These are phyloP conservation scores for Coriaria nepalensis DNA, from an alignment of 306 rosid genomes.

Conservation along the genomic window DNA sequence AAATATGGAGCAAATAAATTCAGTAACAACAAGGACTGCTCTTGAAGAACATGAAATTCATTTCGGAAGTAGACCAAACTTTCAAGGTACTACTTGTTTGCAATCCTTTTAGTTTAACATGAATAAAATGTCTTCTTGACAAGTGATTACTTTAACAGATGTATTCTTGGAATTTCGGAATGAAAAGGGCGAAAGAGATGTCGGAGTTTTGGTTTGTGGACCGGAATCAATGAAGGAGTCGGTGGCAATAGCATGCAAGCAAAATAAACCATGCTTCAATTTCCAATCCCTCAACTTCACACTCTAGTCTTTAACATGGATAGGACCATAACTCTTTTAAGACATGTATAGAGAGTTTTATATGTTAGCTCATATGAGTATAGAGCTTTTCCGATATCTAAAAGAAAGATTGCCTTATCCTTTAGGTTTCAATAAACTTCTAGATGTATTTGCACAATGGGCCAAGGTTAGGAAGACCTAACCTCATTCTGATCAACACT, in stretches of 20 bases:
- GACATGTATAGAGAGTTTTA: too few relatives aligned
- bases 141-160: conserved; percentile 28
- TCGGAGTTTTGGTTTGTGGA: conserved; percentile 73
- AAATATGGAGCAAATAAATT: conserved; percentile 23
- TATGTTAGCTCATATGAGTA: too few relatives aligned
- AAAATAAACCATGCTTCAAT: conserved; percentile 26
- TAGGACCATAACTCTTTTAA: background rate
- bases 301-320: conserved; percentile 22
- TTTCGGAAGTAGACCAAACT: conserved; percentile 66
- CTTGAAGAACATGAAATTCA: conserved; percentile 67
- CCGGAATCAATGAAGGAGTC: conserved; percentile 71
- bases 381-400: too few relatives aligned
- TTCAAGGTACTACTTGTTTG: conserved; percentile 36
- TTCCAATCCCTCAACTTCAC: conserved; percentile 81
- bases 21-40: conserved; percentile 29
- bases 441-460: too few relatives aligned
- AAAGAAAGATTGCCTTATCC: too few relatives aligned
- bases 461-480: too few relatives aligned
- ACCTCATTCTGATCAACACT: too few relatives aligned
- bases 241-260: conserved; percentile 37
- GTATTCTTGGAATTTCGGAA: conserved; percentile 31
- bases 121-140: background rate
- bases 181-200: conserved; percentile 33
- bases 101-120: background rate
- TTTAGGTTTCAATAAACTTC: too few relatives aligned